Evolutionary conservation across 768 basidiomycete species (phyloP).

Genomic region (Rhizopogon vulgaris): DNA sequence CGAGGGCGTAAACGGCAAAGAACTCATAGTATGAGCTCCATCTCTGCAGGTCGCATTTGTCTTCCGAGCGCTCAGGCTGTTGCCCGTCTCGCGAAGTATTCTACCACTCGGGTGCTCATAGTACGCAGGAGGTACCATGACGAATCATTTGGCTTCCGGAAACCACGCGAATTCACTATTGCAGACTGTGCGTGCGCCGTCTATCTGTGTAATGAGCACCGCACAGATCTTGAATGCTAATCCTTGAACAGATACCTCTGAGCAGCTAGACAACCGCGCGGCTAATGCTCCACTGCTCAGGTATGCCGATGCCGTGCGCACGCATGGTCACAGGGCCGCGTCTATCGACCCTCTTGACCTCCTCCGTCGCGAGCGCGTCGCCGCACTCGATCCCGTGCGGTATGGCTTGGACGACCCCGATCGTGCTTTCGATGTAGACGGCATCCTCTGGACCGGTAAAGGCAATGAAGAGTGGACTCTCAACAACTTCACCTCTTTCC

Average conservation of each 20-base stretch:
- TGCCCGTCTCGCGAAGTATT: not conserved
- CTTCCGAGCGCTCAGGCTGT: not conserved
- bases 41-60: not conserved
- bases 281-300: conserved; percentile 75
- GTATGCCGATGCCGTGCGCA: conserved; percentile 86
- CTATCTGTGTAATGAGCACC: not conserved
- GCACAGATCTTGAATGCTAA: not conserved
- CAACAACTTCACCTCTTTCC: conserved; percentile 60
- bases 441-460: conserved; percentile 67
- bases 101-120: conserved; percentile 13
- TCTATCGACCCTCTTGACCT: conserved; percentile 84
- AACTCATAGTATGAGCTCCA: not conserved
- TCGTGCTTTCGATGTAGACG: conserved; percentile 63
- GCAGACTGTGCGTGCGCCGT: conserved; percentile 58
- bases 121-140: conserved; percentile 55
- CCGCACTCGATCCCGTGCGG: conserved; percentile 67
- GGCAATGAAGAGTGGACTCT: conserved; percentile 55
- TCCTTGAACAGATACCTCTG: conserved; percentile 44
- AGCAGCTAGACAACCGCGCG: conserved; percentile 62
- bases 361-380: conserved; percentile 76
- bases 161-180: conserved; percentile 53
- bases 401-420: conserved; percentile 62
- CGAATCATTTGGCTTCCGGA: conserved; percentile 73
- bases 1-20: too few species aligned
- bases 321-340: conserved; percentile 79